Percentiles rank a stretch among this genome's conserved stretches.
Conservation (phyloP, 176 grass and related monocot species). For the Dendrocalamus sinicus region DNA sequence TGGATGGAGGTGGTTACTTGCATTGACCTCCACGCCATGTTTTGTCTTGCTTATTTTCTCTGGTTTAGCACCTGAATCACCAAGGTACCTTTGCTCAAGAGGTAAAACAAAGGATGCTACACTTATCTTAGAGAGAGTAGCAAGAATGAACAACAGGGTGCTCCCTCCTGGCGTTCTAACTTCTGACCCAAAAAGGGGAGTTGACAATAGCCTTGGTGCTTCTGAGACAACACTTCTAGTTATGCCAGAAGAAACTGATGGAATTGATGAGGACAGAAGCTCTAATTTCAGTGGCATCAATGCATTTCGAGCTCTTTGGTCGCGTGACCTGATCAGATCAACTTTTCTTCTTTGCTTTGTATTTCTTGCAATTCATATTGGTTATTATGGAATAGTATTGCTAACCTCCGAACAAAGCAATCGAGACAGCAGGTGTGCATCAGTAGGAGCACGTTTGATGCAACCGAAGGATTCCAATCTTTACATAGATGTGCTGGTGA, state of each 20-base stretch:
- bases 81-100: constrained; percentile 72
- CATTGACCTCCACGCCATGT: constrained; percentile 59
- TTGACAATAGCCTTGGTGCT: constrained; percentile 24
- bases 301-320: constrained; percentile 43
- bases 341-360: constrained; percentile 70
- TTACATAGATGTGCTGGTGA: constrained; percentile 72
- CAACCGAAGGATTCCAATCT: constrained; percentile 36
- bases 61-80: constrained; percentile 64
- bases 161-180: constrained; percentile 66
- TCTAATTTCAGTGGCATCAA: constrained; percentile 8
- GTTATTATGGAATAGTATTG: constrained; percentile 75
- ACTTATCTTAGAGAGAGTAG: constrained; percentile 62
- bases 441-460: constrained; percentile 25
- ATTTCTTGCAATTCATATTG: constrained; percentile 64
- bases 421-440: constrained; percentile 38
- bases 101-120: constrained; percentile 54
- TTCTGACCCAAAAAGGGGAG: constrained; percentile 19
- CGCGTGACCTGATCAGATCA: constrained; percentile 55
- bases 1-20: constrained; percentile 78
- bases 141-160: constrained; percentile 56
- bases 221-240: constrained; percentile 55
- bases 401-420: constrained; percentile 69
- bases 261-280: constrained; percentile 21
- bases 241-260: not conserved
- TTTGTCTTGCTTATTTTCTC: constrained; percentile 72